phyloP scores from a whole-genome alignment of 2,329 filamentous ascomycete species.

The Phaeosphaeriaceae sp. region DNA sequence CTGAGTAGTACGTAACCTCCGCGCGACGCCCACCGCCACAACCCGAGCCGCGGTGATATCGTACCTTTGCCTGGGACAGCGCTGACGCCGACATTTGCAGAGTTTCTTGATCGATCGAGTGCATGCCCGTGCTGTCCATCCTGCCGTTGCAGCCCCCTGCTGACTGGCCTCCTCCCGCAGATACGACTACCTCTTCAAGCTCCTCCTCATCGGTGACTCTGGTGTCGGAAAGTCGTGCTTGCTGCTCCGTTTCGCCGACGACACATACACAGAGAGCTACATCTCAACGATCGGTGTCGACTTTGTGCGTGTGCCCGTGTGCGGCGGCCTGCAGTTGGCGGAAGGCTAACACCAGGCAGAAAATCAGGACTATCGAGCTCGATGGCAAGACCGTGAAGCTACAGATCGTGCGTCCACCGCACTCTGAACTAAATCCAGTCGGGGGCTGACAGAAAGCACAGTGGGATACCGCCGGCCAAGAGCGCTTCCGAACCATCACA shows the following conservation, averaged over 20 bases:
- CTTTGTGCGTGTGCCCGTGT: slow-evolving; percentile 60
- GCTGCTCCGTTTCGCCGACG: slow-evolving; percentile 89
- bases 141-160: slow-evolving; percentile 17
- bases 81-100: slow-evolving; percentile 36
- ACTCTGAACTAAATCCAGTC: neutral
- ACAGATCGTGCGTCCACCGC: slow-evolving; percentile 71
- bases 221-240: slow-evolving; percentile 99
- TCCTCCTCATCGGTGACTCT: slow-evolving; percentile 99
- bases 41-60: slow-evolving; percentile 12
- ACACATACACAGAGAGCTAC: slow-evolving; percentile 98
- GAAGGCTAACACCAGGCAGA: slow-evolving; percentile 62
- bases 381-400: slow-evolving; percentile 99
- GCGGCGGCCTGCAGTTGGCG: slow-evolving; percentile 41
- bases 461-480: slow-evolving; percentile 99
- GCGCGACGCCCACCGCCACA: slow-evolving; percentile 40
- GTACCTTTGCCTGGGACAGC: slow-evolving; percentile 12
- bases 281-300: slow-evolving; percentile 99
- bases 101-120: slow-evolving; percentile 21
- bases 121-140: slow-evolving; percentile 4
- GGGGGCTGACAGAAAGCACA: slow-evolving; percentile 52
- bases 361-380: slow-evolving; percentile 99
- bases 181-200: slow-evolving; percentile 99
- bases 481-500: slow-evolving; percentile 99
- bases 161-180: slow-evolving; percentile 57
- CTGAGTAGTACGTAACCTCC: slow-evolving; percentile 78